A percentile compares a stretch with the other conserved stretches of the same genome.
These are phyloP conservation scores for Bryoerythrophyllum caledonicum DNA, from an alignment of 225 moss, liverwort and hornwort genomes.

Conservation along the genomic window DNA sequence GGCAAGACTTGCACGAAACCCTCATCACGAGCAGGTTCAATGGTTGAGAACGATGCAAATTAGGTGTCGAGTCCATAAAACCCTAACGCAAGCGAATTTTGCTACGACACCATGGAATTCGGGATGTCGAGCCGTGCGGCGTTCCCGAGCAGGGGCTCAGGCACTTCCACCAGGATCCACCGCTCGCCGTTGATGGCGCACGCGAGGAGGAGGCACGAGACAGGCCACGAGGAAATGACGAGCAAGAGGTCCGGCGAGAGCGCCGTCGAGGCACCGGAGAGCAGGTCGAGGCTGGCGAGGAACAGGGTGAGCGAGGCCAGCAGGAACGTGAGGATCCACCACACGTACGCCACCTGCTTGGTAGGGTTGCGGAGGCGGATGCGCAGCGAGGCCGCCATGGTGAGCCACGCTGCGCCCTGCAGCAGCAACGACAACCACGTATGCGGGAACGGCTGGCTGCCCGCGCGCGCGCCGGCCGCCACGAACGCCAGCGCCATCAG, in stretches of 20 bases:
- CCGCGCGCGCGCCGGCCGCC: conserved; percentile 2
- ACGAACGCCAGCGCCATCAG: conserved; percentile 23
- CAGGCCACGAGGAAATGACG: conserved; percentile 39
- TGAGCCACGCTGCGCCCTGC: conserved; percentile 36
- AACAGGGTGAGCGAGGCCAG: conserved; percentile 23
- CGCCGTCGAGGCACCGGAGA: conserved; percentile 5
- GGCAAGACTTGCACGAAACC: background rate
- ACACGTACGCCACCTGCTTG: conserved; percentile 39
- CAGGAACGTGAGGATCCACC: conserved; percentile 44
- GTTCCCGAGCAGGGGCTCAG: background rate
- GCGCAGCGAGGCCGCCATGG: conserved; percentile 23
- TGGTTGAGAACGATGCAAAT: too few species aligned
- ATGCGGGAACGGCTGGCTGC: conserved; percentile 3
- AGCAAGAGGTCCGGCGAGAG: conserved; percentile 20
- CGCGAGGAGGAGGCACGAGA: conserved; percentile 24
- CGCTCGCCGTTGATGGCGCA: conserved; percentile 18
- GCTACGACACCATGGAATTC: conserved; percentile 1
- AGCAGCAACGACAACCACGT: conserved; percentile 29
- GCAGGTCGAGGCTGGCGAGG: conserved; percentile 31
- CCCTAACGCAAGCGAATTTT: background rate
- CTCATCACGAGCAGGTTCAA: too few species aligned
- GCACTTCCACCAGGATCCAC: conserved; percentile 15
- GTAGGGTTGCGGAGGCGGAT: conserved; percentile 31
- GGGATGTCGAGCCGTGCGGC: background rate
- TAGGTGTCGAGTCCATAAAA: background rate